Evolutionary conservation across 805 yeast genomes (phyloP), one percentile per base, ranked within the genome.

Genomic region (Saturnispora quitensis): DNA sequence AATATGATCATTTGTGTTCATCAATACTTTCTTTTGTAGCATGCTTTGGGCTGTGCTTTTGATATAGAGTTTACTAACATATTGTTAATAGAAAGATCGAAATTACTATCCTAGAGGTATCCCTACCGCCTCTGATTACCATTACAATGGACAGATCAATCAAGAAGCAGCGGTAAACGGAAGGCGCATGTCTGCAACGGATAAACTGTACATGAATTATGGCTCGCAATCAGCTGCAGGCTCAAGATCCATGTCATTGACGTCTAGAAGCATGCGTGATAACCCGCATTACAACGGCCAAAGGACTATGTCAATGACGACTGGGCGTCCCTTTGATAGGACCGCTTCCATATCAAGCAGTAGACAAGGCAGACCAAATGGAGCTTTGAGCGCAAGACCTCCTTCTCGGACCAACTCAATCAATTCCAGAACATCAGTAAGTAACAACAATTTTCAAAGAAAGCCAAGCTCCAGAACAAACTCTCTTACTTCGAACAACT

Each of bases 181-280:
- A n/a, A 48, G 43, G 24, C 50, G 46, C 5, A 10, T 44, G 45
- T 50, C 52, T 35, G 52, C 52, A 5, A 50, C 52, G 13, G 52
- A 50, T 20, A 35, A 38, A 8, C 33, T 50, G n/a, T 50, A 50
- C 28, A 40, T 40, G 44, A 40, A 40, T n/a, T 38, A 43, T 24
- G 48, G 47, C 8, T 27, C 34, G 9, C 35, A 40, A 27, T 13
- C 48, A 38, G 28, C 51, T 42, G 20, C 51, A 28, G 36, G 34
- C 4, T 6, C 58, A 5, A 52, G 71, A 15, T 53, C 69, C 8
- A 65, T 66, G 68, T 67, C 70, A 13, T 55, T 67, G 31, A 65
- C 65, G 43, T 61, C 65, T 3, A 52, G 69, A 45, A 59, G 60
- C 35, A 60, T 65, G 31, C 58, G 68, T 50, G 38, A 53, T 24